A percentile compares a stretch with the other conserved stretches of the same genome.
Conservation (phyloP, 345 rosid species). For the Eucalyptus fibrosa region DNA sequence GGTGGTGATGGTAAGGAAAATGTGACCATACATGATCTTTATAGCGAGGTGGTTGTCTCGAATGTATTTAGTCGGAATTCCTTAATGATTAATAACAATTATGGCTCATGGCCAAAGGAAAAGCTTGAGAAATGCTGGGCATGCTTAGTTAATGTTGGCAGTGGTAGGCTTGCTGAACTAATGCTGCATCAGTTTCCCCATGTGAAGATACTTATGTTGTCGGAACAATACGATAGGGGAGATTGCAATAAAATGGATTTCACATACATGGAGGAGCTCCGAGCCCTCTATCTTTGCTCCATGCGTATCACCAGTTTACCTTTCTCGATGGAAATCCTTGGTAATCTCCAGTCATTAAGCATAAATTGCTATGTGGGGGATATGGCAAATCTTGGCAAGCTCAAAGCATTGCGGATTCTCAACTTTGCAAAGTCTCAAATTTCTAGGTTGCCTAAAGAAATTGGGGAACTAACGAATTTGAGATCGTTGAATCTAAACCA, state of each 20-base stretch:
- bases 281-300: neutral
- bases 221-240: too few species aligned
- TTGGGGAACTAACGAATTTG: too few species aligned
- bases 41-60: too few species aligned
- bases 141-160: neutral
- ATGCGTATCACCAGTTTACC: neutral
- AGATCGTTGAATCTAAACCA: too few species aligned
- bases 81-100: neutral
- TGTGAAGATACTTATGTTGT: neutral
- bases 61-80: neutral
- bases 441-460: too few species aligned
- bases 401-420: too few species aligned
- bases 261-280: neutral
- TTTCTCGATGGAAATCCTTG: neutral
- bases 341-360: neutral
- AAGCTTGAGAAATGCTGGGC: neutral
- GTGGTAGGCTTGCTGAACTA: neutral
- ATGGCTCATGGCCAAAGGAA: neutral
- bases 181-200: neutral
- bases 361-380: too few species aligned
- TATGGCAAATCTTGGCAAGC: too few species aligned
- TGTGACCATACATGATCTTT: too few species aligned
- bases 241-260: neutral
- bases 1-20: too few species aligned
- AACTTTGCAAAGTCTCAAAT: too few species aligned